Base-by-base conservation (phyloP, 2,329 filamentous ascomycete species). In the Talaromyces marneffei region DNA sequence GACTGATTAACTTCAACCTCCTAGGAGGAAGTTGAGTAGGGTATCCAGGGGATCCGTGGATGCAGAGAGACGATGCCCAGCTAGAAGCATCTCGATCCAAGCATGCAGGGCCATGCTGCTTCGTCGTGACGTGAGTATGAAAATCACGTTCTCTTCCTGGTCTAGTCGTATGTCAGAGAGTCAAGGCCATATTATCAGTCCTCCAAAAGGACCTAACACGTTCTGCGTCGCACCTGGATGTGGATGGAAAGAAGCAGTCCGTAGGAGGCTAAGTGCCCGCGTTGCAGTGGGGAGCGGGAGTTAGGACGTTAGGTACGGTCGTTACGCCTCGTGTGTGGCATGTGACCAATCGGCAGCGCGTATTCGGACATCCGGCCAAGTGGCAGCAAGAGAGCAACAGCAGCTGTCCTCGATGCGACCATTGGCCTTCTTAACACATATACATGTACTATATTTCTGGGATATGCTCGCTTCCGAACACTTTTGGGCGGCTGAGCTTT, bases 331-430 rank as follows among this genome's bases (percentile, higher is more conserved):
- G 44, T 31, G 44, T 14, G 9, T 23, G 27, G 48, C 48, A 33
- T 33, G 29, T 39, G 33, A 37, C 58, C 58, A 60, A 60, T 60
- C 58, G 39, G 50, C 50, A 29, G 8, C 20, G 37, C 50, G 39
- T n/a, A 60, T 60, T 37, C 31, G 2, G 27, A 4, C 58, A 55
- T 60, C 48, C 25, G 52, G 58, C 58, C 58, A 60, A 60, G 58
- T 60, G 58, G 58, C 58, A 57, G 55, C 20, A 57, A 18, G 29
- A 9, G n/a, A n/a, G n/a, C n/a, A n/a, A n/a, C n/a, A n/a, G n/a
- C n/a, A 33, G 52, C 35, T 59, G 35, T 31, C 44, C 10, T 39
- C 27, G 12, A 29, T 44, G 29, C 14, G n/a, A 35, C 40, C 33
- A 16, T 10, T 25, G 9, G 23, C 23, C 23, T 52, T 52, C 46